A percentile compares a stretch with the other conserved stretches of the same genome.
phyloP scores from a whole-genome alignment of 257 asterid genomes.

The Knoxia roxburghii region DNA sequence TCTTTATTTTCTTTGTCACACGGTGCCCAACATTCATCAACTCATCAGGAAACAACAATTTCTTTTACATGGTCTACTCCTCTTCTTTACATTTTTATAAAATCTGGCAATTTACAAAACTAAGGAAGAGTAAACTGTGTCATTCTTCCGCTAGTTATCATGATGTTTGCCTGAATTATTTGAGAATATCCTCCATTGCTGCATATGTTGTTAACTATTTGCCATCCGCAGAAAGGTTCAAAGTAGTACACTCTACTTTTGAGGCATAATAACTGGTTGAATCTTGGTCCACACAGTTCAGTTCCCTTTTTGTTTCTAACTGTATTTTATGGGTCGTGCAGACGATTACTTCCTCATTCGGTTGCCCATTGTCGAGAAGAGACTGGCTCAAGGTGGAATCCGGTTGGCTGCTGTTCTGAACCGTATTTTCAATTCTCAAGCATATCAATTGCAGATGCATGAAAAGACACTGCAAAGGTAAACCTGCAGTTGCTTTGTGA shows the following conservation, averaged over 20 bases:
- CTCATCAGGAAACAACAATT: no score
- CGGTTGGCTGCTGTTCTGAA: conserved; percentile 88
- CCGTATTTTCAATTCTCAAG: conserved; percentile 40
- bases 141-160: neutral
- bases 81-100: neutral
- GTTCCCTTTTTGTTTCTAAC: neutral
- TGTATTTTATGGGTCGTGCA: conserved; percentile 16
- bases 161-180: neutral
- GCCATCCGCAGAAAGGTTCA: neutral
- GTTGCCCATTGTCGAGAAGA: conserved; percentile 73
- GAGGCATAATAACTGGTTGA: neutral
- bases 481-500: neutral
- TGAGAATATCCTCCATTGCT: neutral
- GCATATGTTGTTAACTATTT: neutral
- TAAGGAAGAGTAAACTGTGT: neutral
- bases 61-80: neutral
- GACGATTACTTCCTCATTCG: conserved; percentile 83
- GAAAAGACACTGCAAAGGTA: conserved; percentile 9
- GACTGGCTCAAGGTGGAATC: conserved; percentile 70
- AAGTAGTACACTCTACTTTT: no score
- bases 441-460: conserved; percentile 42
- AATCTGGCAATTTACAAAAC: neutral
- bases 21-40: neutral
- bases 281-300: neutral
- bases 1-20: neutral